Base-by-base conservation (phyloP, 176 grass and related monocot genomes). In the Eleusine coracana region DNA sequence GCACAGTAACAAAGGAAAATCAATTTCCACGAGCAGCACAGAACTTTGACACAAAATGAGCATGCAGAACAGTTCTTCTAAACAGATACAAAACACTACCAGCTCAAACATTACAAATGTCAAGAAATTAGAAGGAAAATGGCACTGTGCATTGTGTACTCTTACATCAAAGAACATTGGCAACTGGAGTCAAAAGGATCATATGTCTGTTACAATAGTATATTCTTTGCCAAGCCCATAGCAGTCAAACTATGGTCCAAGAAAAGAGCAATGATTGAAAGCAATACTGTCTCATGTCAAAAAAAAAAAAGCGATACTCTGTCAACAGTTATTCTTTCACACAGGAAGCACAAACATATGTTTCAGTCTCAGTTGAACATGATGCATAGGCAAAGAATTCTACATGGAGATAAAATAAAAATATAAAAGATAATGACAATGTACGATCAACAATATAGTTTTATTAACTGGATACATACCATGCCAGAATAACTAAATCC, bases 31-130 rank as follows among this genome's bases (percentile, higher is more conserved):
- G 31, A 1, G 10, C 1, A 25, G 34, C 50, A 82, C 42, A 55
- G 3, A 66, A 76, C 27, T 61, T 44, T 62, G 12, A 65, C 11
- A 36, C 7, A 56, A 42, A 17, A 62, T 65, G 21, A 60, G 62
- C 38, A 60, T 59, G 55, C 9, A 39, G 10, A 88, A 50, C 0
- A 84, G 31, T 83, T 88, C 70, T 46, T 60, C n/a, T 61, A 68
- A 49, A 45, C 10, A 74, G 48, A 51, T 28, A 68, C 6, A 5
- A 6, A 56, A 46, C 71, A 68, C 41, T 23, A 60, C 3, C 16
- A 75, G 64, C 25, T 52, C 67, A 16, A 44, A 66, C 12, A 73
- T 23, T 59, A 59, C 7, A 58, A 42, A 68, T 16, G 4, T 12
- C 11, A 74, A 62, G 59, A 28, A 62, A 62, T 27, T n/a, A 11